A percentile compares a stretch with the other conserved stretches of the same genome.
Evolutionary conservation across 495 filamentous ascomycete species (phyloP).

Genomic region (Daldinia caldariorum): DNA sequence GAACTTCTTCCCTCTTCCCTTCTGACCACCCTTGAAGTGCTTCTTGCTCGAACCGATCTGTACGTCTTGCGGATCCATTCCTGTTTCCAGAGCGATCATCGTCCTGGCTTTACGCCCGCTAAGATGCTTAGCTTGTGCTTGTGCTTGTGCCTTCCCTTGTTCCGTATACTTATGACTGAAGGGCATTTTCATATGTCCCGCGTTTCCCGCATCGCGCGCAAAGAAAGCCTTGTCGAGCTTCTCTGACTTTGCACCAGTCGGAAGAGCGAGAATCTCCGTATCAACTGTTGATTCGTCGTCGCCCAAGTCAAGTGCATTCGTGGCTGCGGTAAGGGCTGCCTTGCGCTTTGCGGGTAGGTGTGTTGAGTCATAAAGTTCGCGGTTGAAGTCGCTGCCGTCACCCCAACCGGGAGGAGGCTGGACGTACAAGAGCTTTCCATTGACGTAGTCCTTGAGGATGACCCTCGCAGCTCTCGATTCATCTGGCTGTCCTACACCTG

Average conservation of each 20-base stretch:
- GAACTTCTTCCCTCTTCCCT: slow-evolving; percentile 63
- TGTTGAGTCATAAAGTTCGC: slow-evolving; percentile 81
- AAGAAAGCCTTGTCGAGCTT: slow-evolving; percentile 90
- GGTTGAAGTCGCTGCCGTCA: slow-evolving; percentile 82
- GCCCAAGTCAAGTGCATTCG: slow-evolving; percentile 54
- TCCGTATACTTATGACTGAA: slow-evolving; percentile 89
- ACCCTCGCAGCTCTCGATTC: slow-evolving; percentile 90
- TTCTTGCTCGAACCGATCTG: slow-evolving; percentile 80
- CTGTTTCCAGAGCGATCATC: slow-evolving; percentile 86
- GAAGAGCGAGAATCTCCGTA: slow-evolving; percentile 58
- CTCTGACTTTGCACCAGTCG: slow-evolving; percentile 72
- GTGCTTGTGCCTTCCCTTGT: slow-evolving; percentile 65
- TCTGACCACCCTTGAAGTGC: slow-evolving; percentile 86
- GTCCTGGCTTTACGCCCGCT: slow-evolving; percentile 85
- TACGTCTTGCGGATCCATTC: slow-evolving; percentile 84
- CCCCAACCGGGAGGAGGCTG: slow-evolving; percentile 84
- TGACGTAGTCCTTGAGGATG: slow-evolving; percentile 97
- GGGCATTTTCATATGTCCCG: slow-evolving; percentile 77
- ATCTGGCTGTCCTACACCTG: slow-evolving; percentile 88
- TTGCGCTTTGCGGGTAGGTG: slow-evolving; percentile 81
- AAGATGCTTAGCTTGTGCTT: slow-evolving; percentile 68
- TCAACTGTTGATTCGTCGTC: slow-evolving; percentile 54
- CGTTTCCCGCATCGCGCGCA: slow-evolving; percentile 65
- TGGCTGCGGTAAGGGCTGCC: slow-evolving; percentile 62
- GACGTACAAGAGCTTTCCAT: slow-evolving; percentile 91